Conservation (phyloP, 768 basidiomycete genomes). For the Lanmaoa pseudosensibilis region DNA sequence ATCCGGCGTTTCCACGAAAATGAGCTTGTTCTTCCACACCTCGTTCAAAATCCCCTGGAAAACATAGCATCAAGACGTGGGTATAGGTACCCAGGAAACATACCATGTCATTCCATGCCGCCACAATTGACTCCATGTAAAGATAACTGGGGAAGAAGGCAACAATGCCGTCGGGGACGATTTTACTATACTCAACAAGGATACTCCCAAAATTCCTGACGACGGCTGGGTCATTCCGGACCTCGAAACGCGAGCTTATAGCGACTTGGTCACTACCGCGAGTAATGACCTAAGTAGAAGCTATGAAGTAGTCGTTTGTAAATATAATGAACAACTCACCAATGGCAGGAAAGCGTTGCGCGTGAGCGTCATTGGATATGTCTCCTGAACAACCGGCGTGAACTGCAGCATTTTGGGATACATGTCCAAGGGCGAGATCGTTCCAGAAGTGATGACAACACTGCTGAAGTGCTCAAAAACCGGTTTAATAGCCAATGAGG, state of each 20-base stretch:
- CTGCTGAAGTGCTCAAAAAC: slow-evolving; percentile 98
- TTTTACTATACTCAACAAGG: slow-evolving; percentile 95
- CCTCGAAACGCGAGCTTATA: slow-evolving; percentile 97
- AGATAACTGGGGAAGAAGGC: slow-evolving; percentile 99
- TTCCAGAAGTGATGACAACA: slow-evolving; percentile 98
- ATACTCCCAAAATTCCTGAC: slow-evolving; percentile 99
- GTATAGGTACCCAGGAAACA: slow-evolving; percentile 24
- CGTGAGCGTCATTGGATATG: slow-evolving; percentile 96
- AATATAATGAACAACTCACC: slow-evolving; percentile 45
- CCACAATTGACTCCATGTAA: slow-evolving; percentile 99
- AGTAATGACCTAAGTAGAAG: slow-evolving; percentile 76
- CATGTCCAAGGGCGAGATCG: slow-evolving; percentile 98
- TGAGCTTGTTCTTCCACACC: slow-evolving; percentile 99
- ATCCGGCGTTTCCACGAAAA: slow-evolving; percentile 99
- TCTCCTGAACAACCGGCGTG: slow-evolving; percentile 94
- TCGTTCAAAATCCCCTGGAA: slow-evolving; percentile 93
- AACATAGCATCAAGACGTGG: not conserved
- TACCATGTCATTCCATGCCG: slow-evolving; percentile 99
- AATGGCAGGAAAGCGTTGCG: slow-evolving; percentile 95
- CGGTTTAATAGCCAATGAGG: slow-evolving; percentile 94
- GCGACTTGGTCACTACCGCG: slow-evolving; percentile 98
- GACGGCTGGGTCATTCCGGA: slow-evolving; percentile 97
- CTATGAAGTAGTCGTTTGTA: not conserved
- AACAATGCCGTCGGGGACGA: slow-evolving; percentile 97
- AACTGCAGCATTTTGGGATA: slow-evolving; percentile 99